These are phyloP conservation scores for Cardiospermum halicacabum DNA, from an alignment of 345 rosid species.

Conservation along the genomic window DNA sequence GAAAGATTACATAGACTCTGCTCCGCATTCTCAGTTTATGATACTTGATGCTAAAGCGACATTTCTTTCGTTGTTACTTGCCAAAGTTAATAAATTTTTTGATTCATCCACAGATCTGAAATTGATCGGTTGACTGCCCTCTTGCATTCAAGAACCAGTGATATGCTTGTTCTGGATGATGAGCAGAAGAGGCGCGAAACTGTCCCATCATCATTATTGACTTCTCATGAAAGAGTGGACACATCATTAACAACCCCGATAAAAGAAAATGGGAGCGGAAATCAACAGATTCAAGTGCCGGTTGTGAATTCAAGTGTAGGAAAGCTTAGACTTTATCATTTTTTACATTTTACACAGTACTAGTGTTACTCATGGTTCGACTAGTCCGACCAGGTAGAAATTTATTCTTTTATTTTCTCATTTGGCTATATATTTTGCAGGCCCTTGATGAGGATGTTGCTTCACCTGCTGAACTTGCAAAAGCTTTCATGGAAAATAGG, in stretches of 20 bases:
- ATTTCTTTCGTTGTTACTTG: not conserved
- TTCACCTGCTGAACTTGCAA: constrained; percentile 95
- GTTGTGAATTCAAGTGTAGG: constrained; percentile 43
- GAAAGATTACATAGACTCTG: not conserved
- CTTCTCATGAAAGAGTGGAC: constrained; percentile 32
- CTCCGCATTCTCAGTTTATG: not conserved
- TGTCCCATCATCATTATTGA: constrained; percentile 23
- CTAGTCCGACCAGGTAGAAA: not conserved
- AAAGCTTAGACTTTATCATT: constrained; percentile 10
- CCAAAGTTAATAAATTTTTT: not conserved
- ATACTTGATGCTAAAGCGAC: not conserved
- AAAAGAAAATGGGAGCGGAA: constrained; percentile 36
- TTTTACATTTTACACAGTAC: not conserved
- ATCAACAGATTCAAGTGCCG: constrained; percentile 37
- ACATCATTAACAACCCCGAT: constrained; percentile 24
- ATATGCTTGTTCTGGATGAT: constrained; percentile 28
- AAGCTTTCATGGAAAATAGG: constrained; percentile 89
- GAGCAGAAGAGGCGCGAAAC: constrained; percentile 44
- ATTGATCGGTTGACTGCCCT: constrained; percentile 71
- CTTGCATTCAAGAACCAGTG: constrained; percentile 56
- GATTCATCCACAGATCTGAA: constrained; percentile 59
- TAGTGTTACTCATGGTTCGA: not conserved
- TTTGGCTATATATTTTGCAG: constrained; percentile 37
- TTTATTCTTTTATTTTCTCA: constrained; percentile 10
- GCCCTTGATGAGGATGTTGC: constrained; percentile 62